Evolutionary conservation across 164 flowering plant species (phyloP).

Genomic region (Akebia trifoliata): DNA sequence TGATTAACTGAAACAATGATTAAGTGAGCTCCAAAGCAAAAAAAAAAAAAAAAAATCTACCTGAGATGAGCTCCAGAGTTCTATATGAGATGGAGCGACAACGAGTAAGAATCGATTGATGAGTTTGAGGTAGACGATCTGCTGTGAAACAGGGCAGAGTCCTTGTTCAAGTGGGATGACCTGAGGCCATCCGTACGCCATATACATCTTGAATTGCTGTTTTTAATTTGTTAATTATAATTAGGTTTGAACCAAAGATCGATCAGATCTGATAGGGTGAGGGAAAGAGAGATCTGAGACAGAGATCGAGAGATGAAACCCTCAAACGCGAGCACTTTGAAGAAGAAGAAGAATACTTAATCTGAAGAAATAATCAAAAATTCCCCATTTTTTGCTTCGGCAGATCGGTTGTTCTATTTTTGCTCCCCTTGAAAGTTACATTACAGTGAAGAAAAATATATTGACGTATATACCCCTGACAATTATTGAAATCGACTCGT

Average conservation of each 20-base stretch:
- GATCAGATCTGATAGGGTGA: background rate
- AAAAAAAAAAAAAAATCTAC: conserved; percentile 22
- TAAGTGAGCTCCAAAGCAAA: background rate
- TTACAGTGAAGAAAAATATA: no score
- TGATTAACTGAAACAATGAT: background rate
- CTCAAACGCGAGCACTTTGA: no score
- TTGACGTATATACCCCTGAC: no score
- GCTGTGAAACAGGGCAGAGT: conserved; percentile 50
- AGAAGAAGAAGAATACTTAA: no score
- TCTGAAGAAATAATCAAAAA: no score
- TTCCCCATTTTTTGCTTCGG: no score
- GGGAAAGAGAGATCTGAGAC: background rate
- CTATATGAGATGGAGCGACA: conserved; percentile 78
- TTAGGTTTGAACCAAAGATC: conserved; percentile 3
- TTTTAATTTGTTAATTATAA: background rate
- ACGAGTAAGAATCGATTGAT: conserved; percentile 62
- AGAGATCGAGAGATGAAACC: background rate
- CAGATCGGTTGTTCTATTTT: no score
- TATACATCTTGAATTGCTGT: conserved; percentile 59
- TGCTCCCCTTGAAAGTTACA: no score
- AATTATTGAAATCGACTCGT: no score
- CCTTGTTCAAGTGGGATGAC: conserved; percentile 77
- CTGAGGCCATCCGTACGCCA: conserved; percentile 99
- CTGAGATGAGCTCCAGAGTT: conserved; percentile 97
- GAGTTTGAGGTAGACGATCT: conserved; percentile 68